Evolutionary conservation across 2,329 filamentous ascomycete species (phyloP).

Genomic region (Diaporthe caulivora): DNA sequence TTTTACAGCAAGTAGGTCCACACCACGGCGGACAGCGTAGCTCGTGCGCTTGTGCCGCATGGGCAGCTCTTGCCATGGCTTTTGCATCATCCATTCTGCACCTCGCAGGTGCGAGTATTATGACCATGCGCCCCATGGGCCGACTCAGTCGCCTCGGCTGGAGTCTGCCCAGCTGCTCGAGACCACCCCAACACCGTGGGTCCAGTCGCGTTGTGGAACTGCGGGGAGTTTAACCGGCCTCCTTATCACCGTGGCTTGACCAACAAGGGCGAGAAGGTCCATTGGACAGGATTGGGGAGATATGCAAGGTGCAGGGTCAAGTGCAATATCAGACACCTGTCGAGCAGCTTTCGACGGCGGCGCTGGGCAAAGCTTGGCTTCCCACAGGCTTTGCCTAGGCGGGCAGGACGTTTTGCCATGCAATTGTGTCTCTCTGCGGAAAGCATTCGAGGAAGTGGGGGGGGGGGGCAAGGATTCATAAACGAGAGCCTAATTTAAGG

Average conservation of each 20-base stretch:
- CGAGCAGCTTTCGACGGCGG: slow-evolving; percentile 21
- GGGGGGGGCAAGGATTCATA: slow-evolving; percentile 23
- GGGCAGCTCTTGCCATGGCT: neutral
- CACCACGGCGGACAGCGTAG: neutral
- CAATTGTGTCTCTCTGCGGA: neutral
- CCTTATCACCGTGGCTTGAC: slow-evolving; percentile 15
- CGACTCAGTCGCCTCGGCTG: neutral
- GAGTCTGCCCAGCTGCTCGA: neutral
- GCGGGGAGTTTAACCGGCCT: slow-evolving; percentile 18
- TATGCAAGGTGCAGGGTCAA: slow-evolving; percentile 22
- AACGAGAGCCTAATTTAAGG: slow-evolving; percentile 20
- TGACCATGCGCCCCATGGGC: neutral
- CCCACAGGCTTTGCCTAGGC: slow-evolving; percentile 6
- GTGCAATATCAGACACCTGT: slow-evolving; percentile 9
- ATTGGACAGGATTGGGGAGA: slow-evolving; percentile 11
- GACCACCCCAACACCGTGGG: neutral
- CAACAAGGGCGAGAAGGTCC: slow-evolving; percentile 15
- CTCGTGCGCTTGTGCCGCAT: slow-evolving; percentile 2
- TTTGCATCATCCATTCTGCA: slow-evolving; percentile 19
- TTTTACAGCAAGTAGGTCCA: neutral
- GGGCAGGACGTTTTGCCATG: slow-evolving; percentile 17
- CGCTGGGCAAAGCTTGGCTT: slow-evolving; percentile 32
- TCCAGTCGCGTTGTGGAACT: neutral
- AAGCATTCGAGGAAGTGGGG: slow-evolving; percentile 8
- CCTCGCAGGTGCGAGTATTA: neutral